A percentile compares a stretch with the other conserved stretches of the same genome.
Evolutionary conservation across 2,329 filamentous ascomycete species (phyloP).

Genomic region (Xylariaceae sp.): DNA sequence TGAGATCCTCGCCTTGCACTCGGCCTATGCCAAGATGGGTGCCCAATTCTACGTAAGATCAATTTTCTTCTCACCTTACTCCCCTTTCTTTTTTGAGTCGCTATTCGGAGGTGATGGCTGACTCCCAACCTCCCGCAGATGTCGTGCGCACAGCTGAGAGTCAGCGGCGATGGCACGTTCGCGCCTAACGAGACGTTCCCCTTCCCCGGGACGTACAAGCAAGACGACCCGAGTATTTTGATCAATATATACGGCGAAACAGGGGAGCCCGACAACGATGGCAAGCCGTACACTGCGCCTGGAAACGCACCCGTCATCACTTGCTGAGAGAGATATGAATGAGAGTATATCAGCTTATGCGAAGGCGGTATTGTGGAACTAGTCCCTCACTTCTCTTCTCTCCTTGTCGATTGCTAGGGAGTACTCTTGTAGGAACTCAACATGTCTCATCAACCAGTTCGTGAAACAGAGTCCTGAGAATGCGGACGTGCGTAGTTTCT

Average conservation of each 20-base stretch:
- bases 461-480: no score
- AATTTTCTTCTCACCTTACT: not conserved
- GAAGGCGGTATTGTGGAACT: no score
- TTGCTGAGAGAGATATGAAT: slow-evolving; percentile 20
- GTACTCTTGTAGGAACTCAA: no score
- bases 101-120: slow-evolving; percentile 6
- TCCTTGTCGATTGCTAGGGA: no score
- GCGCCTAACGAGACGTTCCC: slow-evolving; percentile 37
- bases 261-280: slow-evolving; percentile 41
- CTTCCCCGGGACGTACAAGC: slow-evolving; percentile 44
- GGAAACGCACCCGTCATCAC: slow-evolving; percentile 33
- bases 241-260: slow-evolving; percentile 45
- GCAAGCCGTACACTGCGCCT: slow-evolving; percentile 39
- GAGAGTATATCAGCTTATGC: no score
- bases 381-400: no score
- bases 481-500: no score
- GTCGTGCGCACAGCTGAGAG: slow-evolving; percentile 41
- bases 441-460: no score
- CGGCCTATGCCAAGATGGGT: slow-evolving; percentile 37
- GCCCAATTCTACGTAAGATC: slow-evolving; percentile 40
- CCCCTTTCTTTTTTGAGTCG: no score
- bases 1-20: slow-evolving; percentile 52
- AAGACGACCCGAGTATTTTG: slow-evolving; percentile 42
- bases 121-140: slow-evolving; percentile 21
- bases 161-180: slow-evolving; percentile 38